Base-by-base conservation (phyloP, 495 filamentous ascomycete species). In the Penicillium manginii region DNA sequence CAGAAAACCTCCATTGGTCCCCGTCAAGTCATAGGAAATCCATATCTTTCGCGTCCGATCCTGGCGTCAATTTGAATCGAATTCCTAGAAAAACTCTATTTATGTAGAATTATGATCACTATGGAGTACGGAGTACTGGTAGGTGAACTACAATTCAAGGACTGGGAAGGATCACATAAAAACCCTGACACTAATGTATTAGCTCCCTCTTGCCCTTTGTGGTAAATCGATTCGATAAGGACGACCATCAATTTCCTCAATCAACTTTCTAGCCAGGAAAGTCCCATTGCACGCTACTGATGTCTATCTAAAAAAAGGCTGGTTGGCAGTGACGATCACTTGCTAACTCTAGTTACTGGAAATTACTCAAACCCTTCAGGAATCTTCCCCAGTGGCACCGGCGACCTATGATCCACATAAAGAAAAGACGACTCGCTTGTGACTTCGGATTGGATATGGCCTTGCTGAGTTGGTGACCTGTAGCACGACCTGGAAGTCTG, bases 401-500 rank as follows among this genome's bases (percentile, higher is more conserved):
- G n/a, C 7, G n/a, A 11, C 45, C 11, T 21, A 22, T 47, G 21
- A 15, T 15, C 18, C 4, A 47, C 21, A 47, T 47, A 47, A 47
- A 12, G 45, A 47, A 47, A 47, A 47, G 19, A 47, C n/a, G 4
- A 47, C 45, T 14, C 45, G 45, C 21, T 47, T 47, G 1, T 47
- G 26, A 10, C 45, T 47, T n/a, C 45, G 19, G 22, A 47, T 47
- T 14, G 45, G 45, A 47, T 47, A 47, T 26, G 45, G 21, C 21
- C 45, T 21, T 9, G 45, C 45, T 19, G 45, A 26, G 22, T 47
- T 47, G n/a, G 45, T 47, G 45, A 47, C 45, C 21, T 47, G 45
- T 47, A 47, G 21, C 2, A 26, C 18, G 22, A 47, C 45, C 1
- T 47, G 45, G 26, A 47, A 47, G 45, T 47, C 45, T 8, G 45